These are phyloP conservation scores for Triticum aestivum DNA, from an alignment of 176 grass and related monocot genomes.

Conservation along the genomic window IWGSC_CS_RefSeq_v2.1 NC_057798.1:601450199-601450698, in stretches of 20 bases:
- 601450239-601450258: background rate
- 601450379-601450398: conserved; percentile 30
- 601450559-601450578: background rate
- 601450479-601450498: conserved; percentile 5
- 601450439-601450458: conserved; percentile 82
- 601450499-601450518: background rate
- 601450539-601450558: background rate
- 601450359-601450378: conserved; percentile 27
- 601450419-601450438: conserved; percentile 72
- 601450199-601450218: background rate
- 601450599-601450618: background rate
- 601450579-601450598: background rate
- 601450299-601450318: conserved; percentile 83
- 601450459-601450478: conserved; percentile 23
- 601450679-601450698: background rate
- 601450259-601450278: conserved; percentile 17
- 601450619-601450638: background rate
- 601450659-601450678: background rate
- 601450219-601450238: conserved; percentile 31
- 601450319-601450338: conserved; percentile 64
- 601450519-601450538: background rate
- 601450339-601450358: conserved; percentile 52
- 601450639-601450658: background rate
- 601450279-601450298: conserved; percentile 90
- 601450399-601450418: conserved; percentile 15